Evolutionary conservation across 345 rosid species (phyloP), one percentile per base, ranked within the genome.

Genomic region (Populus deltoides): DNA sequence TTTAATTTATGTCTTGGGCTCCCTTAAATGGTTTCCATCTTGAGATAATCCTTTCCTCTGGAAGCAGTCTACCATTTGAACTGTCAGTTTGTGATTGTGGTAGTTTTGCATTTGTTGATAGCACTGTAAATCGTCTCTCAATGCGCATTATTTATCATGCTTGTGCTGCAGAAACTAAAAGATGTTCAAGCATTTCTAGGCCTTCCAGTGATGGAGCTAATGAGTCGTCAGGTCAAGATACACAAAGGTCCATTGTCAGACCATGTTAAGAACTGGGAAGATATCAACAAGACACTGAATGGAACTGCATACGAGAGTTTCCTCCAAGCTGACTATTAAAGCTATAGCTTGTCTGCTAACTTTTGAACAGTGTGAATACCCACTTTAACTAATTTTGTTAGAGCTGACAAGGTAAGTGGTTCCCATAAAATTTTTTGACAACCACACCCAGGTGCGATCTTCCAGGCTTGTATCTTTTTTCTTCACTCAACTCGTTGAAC

Each of bases 151-250:
- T 45, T 73, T 38, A 36, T 35, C n/a, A 5, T 27, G 6, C 66
- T 67, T 77, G 63, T 75, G 68, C 68, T 80, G 85, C 93, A 96
- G 99, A 93, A 80, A 85, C 84, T 93, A 73, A 77, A 86, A 69
- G 92, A 91, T 49, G 98, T 93, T 76, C 93, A 87, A 66, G 90
- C 87, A 77, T 96, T 93, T 79, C 85, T 96, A 51, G 83, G 88
- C 83, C 85, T 96, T 47, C 98, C 97, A 0, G 63, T 45, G 75
- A 86, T 85, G 90, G 78, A 88, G 65, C 80, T 96, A 76, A 87
- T 76, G 8, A 96, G 98, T 77, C 92, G 91, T 33, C 99, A 96
- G 71, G 94, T 96, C 66, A 96, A 96, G 51, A 96, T 96, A 84
- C 99, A 96, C 81, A 87, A 85, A 77, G 99, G 98, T 68, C 82